These are phyloP conservation scores for Phaeotremella skinneri DNA, from an alignment of 768 basidiomycete genomes.

Conservation along the genomic window DNA sequence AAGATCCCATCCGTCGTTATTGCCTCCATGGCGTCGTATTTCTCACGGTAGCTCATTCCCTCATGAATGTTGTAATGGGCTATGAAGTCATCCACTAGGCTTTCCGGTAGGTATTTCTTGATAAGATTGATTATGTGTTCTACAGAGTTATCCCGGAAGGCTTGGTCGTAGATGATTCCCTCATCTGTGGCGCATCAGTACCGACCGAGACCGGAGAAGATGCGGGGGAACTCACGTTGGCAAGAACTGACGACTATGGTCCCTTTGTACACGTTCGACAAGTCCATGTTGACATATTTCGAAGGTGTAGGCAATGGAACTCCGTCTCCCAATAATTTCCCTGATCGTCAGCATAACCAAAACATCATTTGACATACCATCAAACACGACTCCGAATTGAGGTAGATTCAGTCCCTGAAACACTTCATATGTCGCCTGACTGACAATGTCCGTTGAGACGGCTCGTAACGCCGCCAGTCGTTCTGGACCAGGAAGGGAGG, in stretches of 20 bases:
- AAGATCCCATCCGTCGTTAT: conserved; percentile 16
- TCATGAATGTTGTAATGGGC: conserved; percentile 3
- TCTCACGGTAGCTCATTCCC: conserved; percentile 4
- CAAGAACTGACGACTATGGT: background rate
- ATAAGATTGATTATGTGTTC: background rate
- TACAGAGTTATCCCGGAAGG: background rate
- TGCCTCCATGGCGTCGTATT: background rate
- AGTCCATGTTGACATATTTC: background rate
- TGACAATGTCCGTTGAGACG: conserved; percentile 9
- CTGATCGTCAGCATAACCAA: too few relatives aligned
- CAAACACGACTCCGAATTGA: conserved; percentile 19
- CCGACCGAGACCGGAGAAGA: too few relatives aligned
- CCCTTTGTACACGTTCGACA: background rate
- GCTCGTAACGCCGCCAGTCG: conserved; percentile 13
- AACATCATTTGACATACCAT: too few relatives aligned
- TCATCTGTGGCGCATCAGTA: too few relatives aligned
- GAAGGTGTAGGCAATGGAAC: conserved; percentile 10
- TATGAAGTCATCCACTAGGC: background rate
- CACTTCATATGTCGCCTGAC: conserved; percentile 12
- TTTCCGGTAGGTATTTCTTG: conserved; percentile 1
- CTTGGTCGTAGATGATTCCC: conserved; percentile 17
- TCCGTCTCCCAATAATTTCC: conserved; percentile 6
- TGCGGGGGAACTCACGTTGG: conserved; percentile 1
- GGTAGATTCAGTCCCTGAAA: conserved; percentile 15
- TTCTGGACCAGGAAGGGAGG: conserved; percentile 5